These are phyloP conservation scores for Fusarium luffae DNA, from an alignment of 2,329 filamentous ascomycete genomes.

Conservation along the genomic window DNA sequence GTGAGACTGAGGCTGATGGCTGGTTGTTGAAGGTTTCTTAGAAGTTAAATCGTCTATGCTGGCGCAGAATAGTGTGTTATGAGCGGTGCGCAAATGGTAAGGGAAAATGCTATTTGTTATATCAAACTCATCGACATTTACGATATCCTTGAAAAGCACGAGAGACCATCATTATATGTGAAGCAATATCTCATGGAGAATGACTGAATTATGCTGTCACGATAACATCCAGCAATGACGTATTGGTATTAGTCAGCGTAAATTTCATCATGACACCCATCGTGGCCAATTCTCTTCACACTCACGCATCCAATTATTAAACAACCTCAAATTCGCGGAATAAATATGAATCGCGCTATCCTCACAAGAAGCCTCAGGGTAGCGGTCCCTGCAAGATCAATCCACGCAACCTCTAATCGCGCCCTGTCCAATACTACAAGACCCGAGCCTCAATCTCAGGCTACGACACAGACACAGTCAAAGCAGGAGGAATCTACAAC, in stretches of 20 bases:
- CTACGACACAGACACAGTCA: not conserved
- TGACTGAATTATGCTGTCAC: slow-evolving; percentile 12
- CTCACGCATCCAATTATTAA: not conserved
- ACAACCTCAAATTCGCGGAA: not conserved
- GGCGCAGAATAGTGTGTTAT: not conserved
- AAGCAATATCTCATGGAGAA: not conserved
- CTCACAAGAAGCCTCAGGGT: rapidly evolving
- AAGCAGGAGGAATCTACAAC: not conserved
- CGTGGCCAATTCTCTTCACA: not conserved
- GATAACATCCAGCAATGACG: slow-evolving; percentile 19
- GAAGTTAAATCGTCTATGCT: not conserved
- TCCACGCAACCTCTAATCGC: not conserved
- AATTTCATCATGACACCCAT: not conserved
- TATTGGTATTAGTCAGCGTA: slow-evolving; percentile 5
- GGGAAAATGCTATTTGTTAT: too few relatives aligned
- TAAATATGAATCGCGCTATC: slow-evolving; percentile 7
- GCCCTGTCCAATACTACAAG: rapidly evolving
- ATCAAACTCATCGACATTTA: too few relatives aligned
- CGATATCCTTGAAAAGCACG: too few relatives aligned
- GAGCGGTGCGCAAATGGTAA: too few relatives aligned
- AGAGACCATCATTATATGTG: too few relatives aligned
- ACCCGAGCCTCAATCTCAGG: rapidly evolving
- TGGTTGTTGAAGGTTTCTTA: slow-evolving; percentile 36
- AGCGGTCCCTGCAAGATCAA: too few relatives aligned
- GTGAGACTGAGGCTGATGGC: slow-evolving; percentile 37